Evolutionary conservation across 805 yeast genomes (phyloP), one percentile per base, ranked within the genome.

Genomic region (Cyberlindnera maritima): DNA sequence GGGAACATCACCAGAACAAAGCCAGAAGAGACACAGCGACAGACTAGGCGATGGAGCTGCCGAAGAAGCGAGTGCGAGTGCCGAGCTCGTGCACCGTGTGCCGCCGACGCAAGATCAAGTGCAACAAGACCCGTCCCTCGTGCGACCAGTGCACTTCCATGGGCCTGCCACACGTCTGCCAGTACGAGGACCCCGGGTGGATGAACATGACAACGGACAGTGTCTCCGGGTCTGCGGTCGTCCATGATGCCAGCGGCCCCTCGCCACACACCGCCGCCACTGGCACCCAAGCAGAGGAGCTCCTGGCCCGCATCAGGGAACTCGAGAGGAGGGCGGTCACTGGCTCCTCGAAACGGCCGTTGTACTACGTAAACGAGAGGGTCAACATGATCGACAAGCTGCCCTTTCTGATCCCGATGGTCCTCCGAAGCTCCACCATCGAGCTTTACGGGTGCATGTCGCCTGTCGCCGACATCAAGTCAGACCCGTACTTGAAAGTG

Each of bases 91-190:
- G 76, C 46, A 66, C 74, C 0, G 67, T 70, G 29, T 77, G 82
- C 57, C 69, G 78, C 43, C 69, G 68, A 52, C 61, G 78, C 44
- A 76, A 76, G 57, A 76, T 77, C 43, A 57, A 55, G 26, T 74
- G 78, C 60, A 75, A 72, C 53, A 69, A 71, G 49, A 66, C 65
- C 33, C 70, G 75, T 46, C 84, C 84, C 1, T 72, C 71, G 42
- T 79, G 84, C 59, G 66, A 73, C 19, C 78, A 77, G 52, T 79
- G 84, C 65, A 62, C 65, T n/a, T 76, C 76, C 56, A 75, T 79
- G 26, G 79, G 78, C 7, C 81, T 78, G 13, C 69, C 69, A 19
- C 38, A 45, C 7, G 41, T 50, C 4, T 47, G 44, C 25, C 44
- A 23, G 10, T 47, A 47, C 31, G 44, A 43, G n/a, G 47, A 43